Conservation (phyloP, 495 filamentous ascomycete species). For the Neurospora sp. region DNA sequence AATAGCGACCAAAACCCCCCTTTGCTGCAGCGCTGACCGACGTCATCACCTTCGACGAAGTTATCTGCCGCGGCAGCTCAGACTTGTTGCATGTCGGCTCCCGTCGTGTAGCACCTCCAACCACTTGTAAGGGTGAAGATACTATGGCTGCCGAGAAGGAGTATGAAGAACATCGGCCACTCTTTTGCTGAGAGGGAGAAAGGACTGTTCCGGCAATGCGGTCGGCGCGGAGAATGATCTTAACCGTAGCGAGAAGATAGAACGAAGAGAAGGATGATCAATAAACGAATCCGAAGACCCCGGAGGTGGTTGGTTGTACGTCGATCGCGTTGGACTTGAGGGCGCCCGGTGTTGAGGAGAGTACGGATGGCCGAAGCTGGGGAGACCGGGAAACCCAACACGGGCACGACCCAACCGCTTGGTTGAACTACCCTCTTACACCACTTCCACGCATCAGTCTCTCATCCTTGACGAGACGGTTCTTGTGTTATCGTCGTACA, state of each 20-base stretch:
- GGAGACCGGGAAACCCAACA: background rate
- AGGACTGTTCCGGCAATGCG: background rate
- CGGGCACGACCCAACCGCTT: rapidly evolving
- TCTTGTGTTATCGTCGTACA: background rate
- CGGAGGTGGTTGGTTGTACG: background rate
- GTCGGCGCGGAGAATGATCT: background rate
- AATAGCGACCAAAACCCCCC: no score
- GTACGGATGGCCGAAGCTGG: background rate
- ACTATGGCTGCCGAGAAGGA: no score
- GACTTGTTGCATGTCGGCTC: no score
- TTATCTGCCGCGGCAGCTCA: no score
- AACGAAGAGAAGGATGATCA: background rate
- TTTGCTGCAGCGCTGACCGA: no score
- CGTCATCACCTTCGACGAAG: no score
- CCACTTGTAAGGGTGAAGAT: no score
- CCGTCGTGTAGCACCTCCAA: no score
- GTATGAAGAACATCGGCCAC: no score
- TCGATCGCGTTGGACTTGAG: background rate
- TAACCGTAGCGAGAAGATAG: background rate
- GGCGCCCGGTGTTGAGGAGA: background rate
- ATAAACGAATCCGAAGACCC: no score
- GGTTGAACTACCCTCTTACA: background rate
- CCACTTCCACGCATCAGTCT: background rate
- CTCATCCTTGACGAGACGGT: background rate
- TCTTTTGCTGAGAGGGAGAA: no score